These are phyloP conservation scores for Pythium sukuiense DNA, from an alignment of 352 stramenopile species.

Conservation along the genomic window DNA sequence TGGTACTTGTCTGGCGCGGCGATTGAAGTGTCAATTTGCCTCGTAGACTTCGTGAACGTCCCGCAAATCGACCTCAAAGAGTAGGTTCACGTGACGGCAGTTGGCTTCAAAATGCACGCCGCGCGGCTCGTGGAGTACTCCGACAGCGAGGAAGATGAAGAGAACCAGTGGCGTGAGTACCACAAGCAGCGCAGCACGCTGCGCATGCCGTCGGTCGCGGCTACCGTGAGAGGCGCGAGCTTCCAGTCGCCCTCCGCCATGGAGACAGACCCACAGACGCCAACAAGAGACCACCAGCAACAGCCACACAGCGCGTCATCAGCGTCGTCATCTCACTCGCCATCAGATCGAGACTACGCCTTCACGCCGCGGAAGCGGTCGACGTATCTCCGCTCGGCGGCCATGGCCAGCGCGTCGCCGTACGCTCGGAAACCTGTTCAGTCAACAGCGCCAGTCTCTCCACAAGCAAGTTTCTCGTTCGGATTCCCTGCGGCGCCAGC, in stretches of 20 bases:
- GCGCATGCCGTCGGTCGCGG: conserved; percentile 11
- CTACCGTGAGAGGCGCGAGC: not conserved
- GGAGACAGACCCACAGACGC: not conserved
- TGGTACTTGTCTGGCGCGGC: not conserved
- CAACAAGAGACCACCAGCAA: not conserved
- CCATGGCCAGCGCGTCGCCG: conserved; percentile 11
- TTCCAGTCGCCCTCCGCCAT: not conserved
- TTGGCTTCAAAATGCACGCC: conserved; percentile 15
- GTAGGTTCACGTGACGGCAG: not conserved
- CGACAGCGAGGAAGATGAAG: conserved; percentile 50
- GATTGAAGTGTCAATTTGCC: not conserved
- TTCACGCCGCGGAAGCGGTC: conserved; percentile 25
- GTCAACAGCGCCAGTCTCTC: conserved; percentile 3
- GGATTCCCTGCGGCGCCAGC: conserved; percentile 4
- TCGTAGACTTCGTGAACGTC: not conserved
- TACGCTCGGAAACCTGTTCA: conserved; percentile 5
- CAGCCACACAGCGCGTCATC: not conserved
- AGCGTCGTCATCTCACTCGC: not conserved
- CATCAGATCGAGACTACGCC: conserved; percentile 20
- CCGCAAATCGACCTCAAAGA: not conserved
- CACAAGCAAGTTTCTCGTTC: conserved; percentile 19
- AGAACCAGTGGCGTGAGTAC: conserved; percentile 38
- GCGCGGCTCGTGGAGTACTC: conserved; percentile 47
- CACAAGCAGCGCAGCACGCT: conserved; percentile 29
- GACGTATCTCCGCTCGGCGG: conserved; percentile 8